These are phyloP conservation scores for Neurospora crassa DNA, from an alignment of 2,329 filamentous ascomycete species.

Conservation along the genomic window DNA sequence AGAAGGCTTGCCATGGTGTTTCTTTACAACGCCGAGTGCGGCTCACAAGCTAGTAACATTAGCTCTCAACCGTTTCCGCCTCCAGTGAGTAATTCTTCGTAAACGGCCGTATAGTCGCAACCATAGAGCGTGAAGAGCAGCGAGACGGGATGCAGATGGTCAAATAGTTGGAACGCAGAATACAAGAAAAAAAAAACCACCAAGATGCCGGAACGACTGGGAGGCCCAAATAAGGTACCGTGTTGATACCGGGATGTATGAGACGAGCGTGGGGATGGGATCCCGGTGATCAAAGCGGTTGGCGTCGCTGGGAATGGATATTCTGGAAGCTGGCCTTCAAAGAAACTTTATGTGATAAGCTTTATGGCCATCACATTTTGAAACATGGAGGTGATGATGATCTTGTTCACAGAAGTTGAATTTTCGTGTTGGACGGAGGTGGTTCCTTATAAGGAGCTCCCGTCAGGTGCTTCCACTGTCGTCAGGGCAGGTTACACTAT, in stretches of 20 bases:
- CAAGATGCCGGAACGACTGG: not conserved
- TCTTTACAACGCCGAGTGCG: not conserved
- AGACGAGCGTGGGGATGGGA: not conserved
- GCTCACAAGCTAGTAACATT: not conserved
- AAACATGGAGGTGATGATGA: not conserved
- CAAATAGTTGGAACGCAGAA: not conserved
- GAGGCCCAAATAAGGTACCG: not conserved
- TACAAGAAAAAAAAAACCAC: not conserved
- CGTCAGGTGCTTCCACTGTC: not conserved
- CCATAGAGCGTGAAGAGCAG: not conserved
- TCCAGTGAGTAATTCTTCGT: not conserved
- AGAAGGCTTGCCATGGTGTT: constrained; percentile 1
- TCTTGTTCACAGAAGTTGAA: not conserved
- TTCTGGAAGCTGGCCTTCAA: not conserved
- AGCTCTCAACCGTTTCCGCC: not conserved
- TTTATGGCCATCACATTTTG: not conserved
- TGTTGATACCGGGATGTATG: not conserved
- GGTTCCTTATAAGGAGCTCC: not conserved
- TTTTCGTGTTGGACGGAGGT: not conserved
- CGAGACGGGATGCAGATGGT: not conserved
- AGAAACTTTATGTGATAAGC: not conserved
- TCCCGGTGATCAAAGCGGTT: not conserved
- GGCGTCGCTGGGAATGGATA: not conserved
- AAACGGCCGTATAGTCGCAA: not conserved
- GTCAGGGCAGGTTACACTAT: not conserved